These are phyloP conservation scores for Picea glauca DNA, from an alignment of 75 land plant species.

Conservation along the genomic window DNA sequence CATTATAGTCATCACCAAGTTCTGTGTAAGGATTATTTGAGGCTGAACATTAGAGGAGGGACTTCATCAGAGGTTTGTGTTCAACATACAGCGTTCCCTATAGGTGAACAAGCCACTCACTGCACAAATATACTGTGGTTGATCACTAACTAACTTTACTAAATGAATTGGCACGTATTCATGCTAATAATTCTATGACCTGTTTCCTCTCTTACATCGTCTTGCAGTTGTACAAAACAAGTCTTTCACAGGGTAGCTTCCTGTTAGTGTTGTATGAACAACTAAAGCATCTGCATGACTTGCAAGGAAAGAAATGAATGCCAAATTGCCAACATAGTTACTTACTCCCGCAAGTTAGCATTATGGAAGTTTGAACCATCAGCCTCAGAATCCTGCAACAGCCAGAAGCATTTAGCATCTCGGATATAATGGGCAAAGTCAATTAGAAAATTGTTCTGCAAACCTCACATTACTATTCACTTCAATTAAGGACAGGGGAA, in stretches of 20 bases:
- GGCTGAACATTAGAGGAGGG: no score
- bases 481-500: background rate
- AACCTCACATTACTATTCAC: conserved; percentile 3
- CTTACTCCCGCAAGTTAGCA: conserved; percentile 84
- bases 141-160: background rate
- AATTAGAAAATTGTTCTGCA: background rate
- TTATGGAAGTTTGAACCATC: conserved; percentile 81
- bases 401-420: background rate
- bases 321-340: background rate
- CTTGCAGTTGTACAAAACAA: background rate
- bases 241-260: background rate
- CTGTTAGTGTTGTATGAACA: background rate
- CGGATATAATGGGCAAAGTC: background rate
- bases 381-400: conserved; percentile 66
- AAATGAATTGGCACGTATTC: background rate
- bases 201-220: background rate
- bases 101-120: no score
- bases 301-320: background rate
- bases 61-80: no score
- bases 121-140: no score
- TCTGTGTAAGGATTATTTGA: no score
- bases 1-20: no score
- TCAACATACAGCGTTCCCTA: no score
- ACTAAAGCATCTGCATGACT: background rate
- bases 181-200: background rate